Evolutionary conservation across 1,139 yeast genomes (phyloP), one percentile per base, ranked within the genome.

Genomic region (Geotrichum restrictum): DNA sequence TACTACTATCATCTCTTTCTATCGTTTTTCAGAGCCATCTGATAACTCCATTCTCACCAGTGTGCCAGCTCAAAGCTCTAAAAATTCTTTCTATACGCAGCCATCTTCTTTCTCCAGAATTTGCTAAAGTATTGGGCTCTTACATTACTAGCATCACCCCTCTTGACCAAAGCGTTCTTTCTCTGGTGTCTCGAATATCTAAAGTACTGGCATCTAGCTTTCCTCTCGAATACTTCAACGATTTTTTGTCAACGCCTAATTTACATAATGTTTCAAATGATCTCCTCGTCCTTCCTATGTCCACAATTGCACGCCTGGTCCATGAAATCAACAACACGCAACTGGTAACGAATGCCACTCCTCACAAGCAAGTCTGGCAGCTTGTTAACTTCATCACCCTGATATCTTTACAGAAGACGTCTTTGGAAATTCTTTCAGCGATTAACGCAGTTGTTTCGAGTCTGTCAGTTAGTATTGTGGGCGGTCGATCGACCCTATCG

Each of bases 301-400:
- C 39, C 11, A 45, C 49, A 10, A 27, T 39, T 10, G n/a, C 14
- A 3, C 11, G 2, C 13, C 8, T 41, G 22, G 29, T 41, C 36
- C 34, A 41, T 4, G 45, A 27, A 41, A 37, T 18, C 43, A 44
- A 34, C n/a, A 21, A 6, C 22, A 14, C 32, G 14, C 10, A n/a
- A 11, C 4, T 31, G 29, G n/a, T 8, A 34, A 33, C 31, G 8
- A 11, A 18, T 16, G 7, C 42, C 29, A 14, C 36, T 18, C 41
- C 34, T 8, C 8, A 3, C 7, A 1, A 18, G 16, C 45, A 37
- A 31, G 42, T 44, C 19, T 49, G 52, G 52, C 52, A 44, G 14
- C 45, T 49, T 4, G 48, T 45, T 27, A 43, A 49, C 39, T 49
- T 49, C 18, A 32, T 37, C 27, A 38, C 29, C 13, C 8, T 45